Evolutionary conservation across 495 filamentous ascomycete species (phyloP).

Genomic region (Entonaema liquescens): DNA sequence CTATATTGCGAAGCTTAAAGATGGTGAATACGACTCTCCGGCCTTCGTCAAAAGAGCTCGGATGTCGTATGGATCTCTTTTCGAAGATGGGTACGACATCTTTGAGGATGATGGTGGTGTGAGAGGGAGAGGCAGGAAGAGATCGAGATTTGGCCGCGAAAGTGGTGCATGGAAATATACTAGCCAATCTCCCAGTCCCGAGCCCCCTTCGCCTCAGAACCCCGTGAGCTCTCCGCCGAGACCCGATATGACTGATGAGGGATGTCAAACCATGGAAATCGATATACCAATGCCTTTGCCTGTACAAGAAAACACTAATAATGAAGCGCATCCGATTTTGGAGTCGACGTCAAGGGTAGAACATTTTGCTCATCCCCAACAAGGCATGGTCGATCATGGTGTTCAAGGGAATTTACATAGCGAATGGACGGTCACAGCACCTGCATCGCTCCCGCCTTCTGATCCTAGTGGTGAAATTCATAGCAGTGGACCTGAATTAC

Average conservation of each 20-base stretch:
- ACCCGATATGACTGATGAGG: constrained; percentile 55
- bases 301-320: neutral
- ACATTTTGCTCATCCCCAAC: neutral
- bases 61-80: constrained; percentile 66
- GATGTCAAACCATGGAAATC: constrained; percentile 56
- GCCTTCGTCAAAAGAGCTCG: constrained; percentile 75
- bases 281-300: constrained; percentile 39
- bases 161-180: constrained; percentile 75
- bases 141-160: constrained; percentile 73
- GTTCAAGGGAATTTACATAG: constrained; percentile 22
- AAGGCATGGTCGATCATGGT: constrained; percentile 32
- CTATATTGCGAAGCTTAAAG: constrained; percentile 28
- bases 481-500: constrained; percentile 8
- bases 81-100: constrained; percentile 68
- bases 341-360: constrained; percentile 13
- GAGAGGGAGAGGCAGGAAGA: constrained; percentile 73
- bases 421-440: constrained; percentile 9
- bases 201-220: constrained; percentile 49
- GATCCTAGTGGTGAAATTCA: neutral
- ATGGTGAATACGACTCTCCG: constrained; percentile 72
- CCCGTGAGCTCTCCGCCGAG: constrained; percentile 19
- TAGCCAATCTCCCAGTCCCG: constrained; percentile 71
- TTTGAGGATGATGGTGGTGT: constrained; percentile 76
- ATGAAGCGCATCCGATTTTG: neutral
- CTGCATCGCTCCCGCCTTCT: constrained; percentile 11